phyloP scores from a whole-genome alignment of 2,329 filamentous ascomycete species.

The Monilinia fructicola region DNA sequence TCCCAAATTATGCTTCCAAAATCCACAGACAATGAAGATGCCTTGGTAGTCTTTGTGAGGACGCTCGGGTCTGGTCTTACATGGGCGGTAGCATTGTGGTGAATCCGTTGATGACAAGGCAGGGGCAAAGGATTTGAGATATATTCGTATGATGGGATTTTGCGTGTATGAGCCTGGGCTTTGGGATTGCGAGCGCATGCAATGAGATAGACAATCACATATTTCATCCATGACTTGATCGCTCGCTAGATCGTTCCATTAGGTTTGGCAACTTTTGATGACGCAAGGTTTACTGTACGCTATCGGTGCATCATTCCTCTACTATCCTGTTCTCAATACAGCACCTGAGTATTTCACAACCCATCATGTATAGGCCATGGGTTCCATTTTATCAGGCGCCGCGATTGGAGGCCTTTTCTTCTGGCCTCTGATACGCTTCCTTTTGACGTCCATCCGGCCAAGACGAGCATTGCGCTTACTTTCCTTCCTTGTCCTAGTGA shows the following conservation, averaged over 20 bases:
- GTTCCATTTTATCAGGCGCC: conserved; percentile 47
- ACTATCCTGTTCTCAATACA: conserved; percentile 46
- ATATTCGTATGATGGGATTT: conserved; percentile 47
- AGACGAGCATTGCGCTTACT: conserved; percentile 47
- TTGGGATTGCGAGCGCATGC: conserved; percentile 45
- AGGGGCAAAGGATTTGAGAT: conserved; percentile 42
- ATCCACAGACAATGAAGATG: conserved; percentile 42
- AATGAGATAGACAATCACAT: conserved; percentile 29
- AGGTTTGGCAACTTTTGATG: conserved; percentile 47
- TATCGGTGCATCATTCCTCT: conserved; percentile 45
- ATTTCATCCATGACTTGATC: not conserved
- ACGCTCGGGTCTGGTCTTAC: conserved; percentile 51
- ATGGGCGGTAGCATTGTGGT: conserved; percentile 52
- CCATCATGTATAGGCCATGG: conserved; percentile 49
- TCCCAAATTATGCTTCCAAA: conserved; percentile 44
- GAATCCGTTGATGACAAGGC: conserved; percentile 49
- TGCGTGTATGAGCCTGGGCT: conserved; percentile 45
- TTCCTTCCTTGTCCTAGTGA: conserved; percentile 43
- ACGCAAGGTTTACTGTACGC: conserved; percentile 51
- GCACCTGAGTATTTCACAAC: conserved; percentile 51
- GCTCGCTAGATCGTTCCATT: conserved; percentile 23
- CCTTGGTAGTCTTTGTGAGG: conserved; percentile 50
- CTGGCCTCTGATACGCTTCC: conserved; percentile 44
- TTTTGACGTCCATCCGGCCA: conserved; percentile 46
- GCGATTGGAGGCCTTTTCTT: conserved; percentile 47